phyloP scores from a whole-genome alignment of 306 rosid genomes.

The Clitoria ternatea region DNA sequence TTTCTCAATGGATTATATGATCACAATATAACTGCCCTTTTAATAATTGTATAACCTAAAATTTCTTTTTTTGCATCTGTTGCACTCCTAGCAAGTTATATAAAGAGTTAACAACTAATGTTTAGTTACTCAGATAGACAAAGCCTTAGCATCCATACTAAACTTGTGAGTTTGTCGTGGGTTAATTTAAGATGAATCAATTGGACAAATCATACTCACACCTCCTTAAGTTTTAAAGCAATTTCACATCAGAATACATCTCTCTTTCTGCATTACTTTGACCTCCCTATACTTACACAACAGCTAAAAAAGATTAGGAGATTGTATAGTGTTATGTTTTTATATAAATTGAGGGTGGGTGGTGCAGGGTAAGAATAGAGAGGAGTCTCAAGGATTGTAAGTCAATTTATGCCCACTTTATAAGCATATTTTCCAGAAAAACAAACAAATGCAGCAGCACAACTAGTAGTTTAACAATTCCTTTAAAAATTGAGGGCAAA shows the following conservation, averaged over 20 bases:
- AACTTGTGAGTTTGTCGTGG: not conserved
- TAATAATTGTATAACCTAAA: not conserved
- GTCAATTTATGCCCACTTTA: slow-evolving; percentile 1
- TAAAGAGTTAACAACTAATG: slow-evolving; percentile 13
- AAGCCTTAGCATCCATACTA: not conserved
- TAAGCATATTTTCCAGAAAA: not conserved
- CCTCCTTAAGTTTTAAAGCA: too few relatives aligned
- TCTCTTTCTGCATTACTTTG: too few relatives aligned
- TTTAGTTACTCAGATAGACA: not conserved
- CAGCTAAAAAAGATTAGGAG: too few relatives aligned
- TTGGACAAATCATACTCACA: too few relatives aligned
- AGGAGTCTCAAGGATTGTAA: too few relatives aligned
- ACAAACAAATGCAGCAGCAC: not conserved
- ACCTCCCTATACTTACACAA: too few relatives aligned
- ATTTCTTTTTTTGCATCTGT: not conserved
- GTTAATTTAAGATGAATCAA: too few relatives aligned
- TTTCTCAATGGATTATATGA: not conserved
- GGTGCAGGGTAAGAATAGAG: too few relatives aligned
- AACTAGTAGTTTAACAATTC: not conserved
- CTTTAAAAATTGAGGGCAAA: not conserved
- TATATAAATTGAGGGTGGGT: too few relatives aligned
- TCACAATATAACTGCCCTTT: not conserved
- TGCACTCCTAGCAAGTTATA: not conserved
- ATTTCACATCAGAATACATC: too few relatives aligned
- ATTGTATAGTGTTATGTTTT: too few relatives aligned